Evolutionary conservation across 805 yeast genomes (phyloP).

Genomic region (Ogataea parapolymorpha): DNA sequence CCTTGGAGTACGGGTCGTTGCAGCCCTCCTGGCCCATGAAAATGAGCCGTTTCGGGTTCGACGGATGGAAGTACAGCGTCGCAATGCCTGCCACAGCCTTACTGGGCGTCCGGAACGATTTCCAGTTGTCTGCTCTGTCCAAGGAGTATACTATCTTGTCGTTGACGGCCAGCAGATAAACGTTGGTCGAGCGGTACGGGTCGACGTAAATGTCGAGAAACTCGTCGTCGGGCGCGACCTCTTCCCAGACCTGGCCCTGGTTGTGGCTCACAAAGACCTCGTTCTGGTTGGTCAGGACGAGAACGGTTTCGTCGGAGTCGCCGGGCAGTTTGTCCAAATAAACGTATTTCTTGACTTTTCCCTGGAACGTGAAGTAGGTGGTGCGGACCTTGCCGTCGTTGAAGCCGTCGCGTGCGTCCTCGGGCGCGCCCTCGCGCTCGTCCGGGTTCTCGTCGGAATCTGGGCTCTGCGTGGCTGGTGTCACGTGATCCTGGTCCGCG

Average conservation of each 20-base stretch:
- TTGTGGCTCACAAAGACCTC: conserved; percentile 66
- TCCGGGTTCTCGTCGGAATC: conserved; percentile 30
- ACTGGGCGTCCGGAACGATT: conserved; percentile 51
- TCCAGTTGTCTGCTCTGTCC: conserved; percentile 66
- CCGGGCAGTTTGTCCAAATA: conserved; percentile 54
- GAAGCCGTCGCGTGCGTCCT: conserved; percentile 33
- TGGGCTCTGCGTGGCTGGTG: not conserved
- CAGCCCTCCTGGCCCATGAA: conserved; percentile 67
- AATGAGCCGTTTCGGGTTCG: conserved; percentile 56
- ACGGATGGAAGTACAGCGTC: conserved; percentile 64
- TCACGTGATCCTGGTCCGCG: not conserved
- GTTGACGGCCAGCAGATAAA: conserved; percentile 47
- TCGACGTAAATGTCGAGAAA: conserved; percentile 56
- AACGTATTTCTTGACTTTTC: conserved; percentile 51
- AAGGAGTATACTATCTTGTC: conserved; percentile 54
- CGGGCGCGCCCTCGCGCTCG: conserved; percentile 35
- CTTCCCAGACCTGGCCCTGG: conserved; percentile 56
- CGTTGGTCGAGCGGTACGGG: conserved; percentile 49
- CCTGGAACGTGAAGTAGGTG: conserved; percentile 47
- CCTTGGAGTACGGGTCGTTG: conserved; percentile 37
- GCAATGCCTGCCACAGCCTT: conserved; percentile 38
- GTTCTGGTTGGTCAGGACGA: conserved; percentile 54
- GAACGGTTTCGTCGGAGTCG: conserved; percentile 55
- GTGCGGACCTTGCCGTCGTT: conserved; percentile 41
- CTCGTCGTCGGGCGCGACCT: conserved; percentile 42